phyloP scores from a whole-genome alignment of 1,139 yeast species.

The Candida glucosophila region DNA sequence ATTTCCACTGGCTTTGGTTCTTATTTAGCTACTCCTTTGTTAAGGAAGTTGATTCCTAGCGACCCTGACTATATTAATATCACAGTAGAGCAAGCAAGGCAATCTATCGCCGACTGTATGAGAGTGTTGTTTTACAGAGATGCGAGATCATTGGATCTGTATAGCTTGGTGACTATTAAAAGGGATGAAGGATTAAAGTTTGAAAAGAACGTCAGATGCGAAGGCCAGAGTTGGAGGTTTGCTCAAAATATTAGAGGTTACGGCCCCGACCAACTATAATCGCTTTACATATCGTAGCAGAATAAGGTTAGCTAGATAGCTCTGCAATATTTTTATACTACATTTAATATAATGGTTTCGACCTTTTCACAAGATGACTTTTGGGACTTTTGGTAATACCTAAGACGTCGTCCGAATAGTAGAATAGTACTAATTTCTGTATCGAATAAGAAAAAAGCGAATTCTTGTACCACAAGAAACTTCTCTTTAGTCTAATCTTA shows the following conservation, averaged over 20 bases:
- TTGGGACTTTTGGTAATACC: too few species aligned
- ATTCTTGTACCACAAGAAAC: too few species aligned
- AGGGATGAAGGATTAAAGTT: slow-evolving; percentile 45
- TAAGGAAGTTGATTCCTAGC: slow-evolving; percentile 74
- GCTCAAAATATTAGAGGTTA: slow-evolving; percentile 86
- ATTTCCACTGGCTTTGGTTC: slow-evolving; percentile 97
- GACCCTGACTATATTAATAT: slow-evolving; percentile 70
- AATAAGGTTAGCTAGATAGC: too few species aligned
- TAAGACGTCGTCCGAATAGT: too few species aligned
- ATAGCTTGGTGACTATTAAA: slow-evolving; percentile 71
- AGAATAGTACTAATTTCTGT: too few species aligned
- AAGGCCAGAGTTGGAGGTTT: slow-evolving; percentile 84
- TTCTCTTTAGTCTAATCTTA: too few species aligned
- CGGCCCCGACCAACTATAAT: slow-evolving; percentile 47
- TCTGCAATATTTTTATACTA: too few species aligned
- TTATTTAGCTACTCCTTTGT: slow-evolving; percentile 84
- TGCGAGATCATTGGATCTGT: slow-evolving; percentile 86
- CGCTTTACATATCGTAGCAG: too few species aligned
- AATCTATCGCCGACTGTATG: slow-evolving; percentile 77
- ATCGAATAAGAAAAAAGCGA: too few species aligned
- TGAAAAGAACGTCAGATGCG: slow-evolving; percentile 58
- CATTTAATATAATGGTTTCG: too few species aligned
- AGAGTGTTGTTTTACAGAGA: slow-evolving; percentile 93
- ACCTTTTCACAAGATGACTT: too few species aligned
- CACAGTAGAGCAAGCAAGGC: slow-evolving; percentile 66